Conservation (phyloP, 1,284 basidiomycete species). For the Boletellus sp. region DNA sequence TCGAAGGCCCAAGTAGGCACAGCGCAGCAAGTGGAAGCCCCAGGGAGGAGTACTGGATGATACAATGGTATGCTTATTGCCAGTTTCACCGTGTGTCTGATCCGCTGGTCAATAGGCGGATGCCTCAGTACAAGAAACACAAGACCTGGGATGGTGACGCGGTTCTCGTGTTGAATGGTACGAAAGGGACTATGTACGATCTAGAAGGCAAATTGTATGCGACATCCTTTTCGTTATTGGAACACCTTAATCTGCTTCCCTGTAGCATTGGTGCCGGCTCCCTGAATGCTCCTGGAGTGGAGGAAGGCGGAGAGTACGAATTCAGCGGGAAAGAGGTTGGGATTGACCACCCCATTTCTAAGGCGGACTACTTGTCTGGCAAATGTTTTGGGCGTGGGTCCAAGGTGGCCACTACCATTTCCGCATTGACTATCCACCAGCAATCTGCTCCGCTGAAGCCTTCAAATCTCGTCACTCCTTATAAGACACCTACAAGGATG, state of each 20-base stretch:
- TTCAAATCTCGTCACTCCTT: constrained; percentile 31
- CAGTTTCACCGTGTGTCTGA: constrained; percentile 4
- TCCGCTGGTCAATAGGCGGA: constrained; percentile 49
- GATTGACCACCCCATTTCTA: constrained; percentile 56
- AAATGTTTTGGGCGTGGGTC: constrained; percentile 51
- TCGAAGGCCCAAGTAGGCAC: constrained; percentile 19
- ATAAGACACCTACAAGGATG: constrained; percentile 27
- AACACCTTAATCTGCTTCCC: constrained; percentile 5
- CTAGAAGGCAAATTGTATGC: constrained; percentile 59
- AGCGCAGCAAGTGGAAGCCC: constrained; percentile 3
- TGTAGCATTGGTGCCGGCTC: constrained; percentile 43
- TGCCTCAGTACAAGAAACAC: constrained; percentile 79
- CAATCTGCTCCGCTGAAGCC: constrained; percentile 45
- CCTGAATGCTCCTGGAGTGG: constrained; percentile 33
- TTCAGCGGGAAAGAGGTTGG: constrained; percentile 71
- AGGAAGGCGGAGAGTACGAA: constrained; percentile 53
- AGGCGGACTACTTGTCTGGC: constrained; percentile 60
- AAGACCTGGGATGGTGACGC: constrained; percentile 91
- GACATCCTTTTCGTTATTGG: neutral
- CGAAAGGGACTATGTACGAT: constrained; percentile 55
- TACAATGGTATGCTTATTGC: constrained; percentile 54
- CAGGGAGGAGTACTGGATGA: constrained; percentile 56
- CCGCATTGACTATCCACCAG: constrained; percentile 31
- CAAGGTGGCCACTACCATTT: constrained; percentile 17
- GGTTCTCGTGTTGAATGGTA: constrained; percentile 52